These are phyloP conservation scores for Wallacemonas rigidus DNA, from an alignment of 208 protist genomes.

Conservation along the genomic window DNA sequence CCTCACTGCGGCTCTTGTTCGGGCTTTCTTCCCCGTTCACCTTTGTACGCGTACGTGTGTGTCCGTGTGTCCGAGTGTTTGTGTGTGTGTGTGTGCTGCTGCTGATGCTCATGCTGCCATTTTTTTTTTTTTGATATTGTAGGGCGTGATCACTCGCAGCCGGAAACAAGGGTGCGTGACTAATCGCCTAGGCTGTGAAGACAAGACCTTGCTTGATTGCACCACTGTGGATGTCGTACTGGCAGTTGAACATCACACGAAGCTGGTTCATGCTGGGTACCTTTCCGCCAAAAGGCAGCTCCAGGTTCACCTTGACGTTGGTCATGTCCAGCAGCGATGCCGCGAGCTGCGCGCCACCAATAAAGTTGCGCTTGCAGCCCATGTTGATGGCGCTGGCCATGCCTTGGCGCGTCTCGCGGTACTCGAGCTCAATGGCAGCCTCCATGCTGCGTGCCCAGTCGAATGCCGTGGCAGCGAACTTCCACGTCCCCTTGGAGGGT, in stretches of 20 bases:
- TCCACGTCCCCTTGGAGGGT: constrained; percentile 83
- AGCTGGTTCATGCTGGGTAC: constrained; percentile 73
- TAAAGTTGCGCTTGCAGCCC: constrained; percentile 65
- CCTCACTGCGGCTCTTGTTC: too few relatives aligned
- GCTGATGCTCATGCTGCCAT: not conserved
- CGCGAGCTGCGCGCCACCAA: constrained; percentile 66
- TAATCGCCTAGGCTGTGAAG: constrained; percentile 56
- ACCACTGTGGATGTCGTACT: constrained; percentile 83
- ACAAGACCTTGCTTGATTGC: constrained; percentile 78
- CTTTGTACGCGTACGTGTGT: not conserved
- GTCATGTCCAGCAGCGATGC: constrained; percentile 62
- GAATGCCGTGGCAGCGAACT: constrained; percentile 55
- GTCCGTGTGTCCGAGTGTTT: not conserved
- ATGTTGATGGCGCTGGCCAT: constrained; percentile 73
- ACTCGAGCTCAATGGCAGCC: constrained; percentile 76
- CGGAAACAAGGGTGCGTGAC: too few relatives aligned
- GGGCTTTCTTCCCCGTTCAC: too few relatives aligned
- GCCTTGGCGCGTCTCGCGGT: constrained; percentile 60
- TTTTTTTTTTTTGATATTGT: constrained; percentile 15
- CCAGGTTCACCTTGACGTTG: constrained; percentile 63
- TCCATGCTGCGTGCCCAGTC: constrained; percentile 78
- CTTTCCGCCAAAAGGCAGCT: constrained; percentile 85
- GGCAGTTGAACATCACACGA: constrained; percentile 56
- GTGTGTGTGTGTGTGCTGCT: constrained; percentile 4
- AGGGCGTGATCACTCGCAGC: not conserved